Evolutionary conservation across 208 protist species (phyloP).

Genomic region (Polymyxa betae): DNA sequence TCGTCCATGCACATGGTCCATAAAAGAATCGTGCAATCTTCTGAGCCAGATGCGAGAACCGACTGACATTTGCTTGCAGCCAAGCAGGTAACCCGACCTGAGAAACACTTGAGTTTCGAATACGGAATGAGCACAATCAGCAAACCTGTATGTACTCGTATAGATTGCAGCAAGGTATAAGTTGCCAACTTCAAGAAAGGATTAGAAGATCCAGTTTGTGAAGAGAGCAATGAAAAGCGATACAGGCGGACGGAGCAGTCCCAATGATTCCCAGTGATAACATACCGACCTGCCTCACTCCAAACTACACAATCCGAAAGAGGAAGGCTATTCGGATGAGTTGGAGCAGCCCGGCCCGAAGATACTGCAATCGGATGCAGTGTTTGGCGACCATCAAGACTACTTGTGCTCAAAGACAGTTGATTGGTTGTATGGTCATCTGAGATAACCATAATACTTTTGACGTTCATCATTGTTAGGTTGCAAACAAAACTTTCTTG

Average conservation of each 20-base stretch:
- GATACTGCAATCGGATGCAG: slow-evolving; percentile 25
- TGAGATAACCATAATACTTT: background rate
- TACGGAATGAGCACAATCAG: background rate
- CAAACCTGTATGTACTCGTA: background rate
- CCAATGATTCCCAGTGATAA: slow-evolving; percentile 49
- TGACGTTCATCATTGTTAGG: background rate
- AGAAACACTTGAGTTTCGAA: background rate
- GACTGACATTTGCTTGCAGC: background rate
- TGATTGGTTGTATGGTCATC: slow-evolving; percentile 18
- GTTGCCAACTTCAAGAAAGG: slow-evolving; percentile 19
- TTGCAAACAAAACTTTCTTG: slow-evolving; percentile 6
- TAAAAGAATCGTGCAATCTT: background rate
- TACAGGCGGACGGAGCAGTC: slow-evolving; percentile 7
- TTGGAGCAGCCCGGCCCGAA: background rate
- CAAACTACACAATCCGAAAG: background rate
- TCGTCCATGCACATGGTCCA: slow-evolving; percentile 3
- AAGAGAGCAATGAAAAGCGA: background rate
- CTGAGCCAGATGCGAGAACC: background rate
- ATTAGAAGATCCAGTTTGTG: background rate
- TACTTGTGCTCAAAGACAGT: background rate
- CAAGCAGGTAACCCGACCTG: background rate
- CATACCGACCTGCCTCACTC: slow-evolving; percentile 1
- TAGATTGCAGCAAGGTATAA: background rate
- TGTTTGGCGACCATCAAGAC: background rate
- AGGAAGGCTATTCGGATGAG: slow-evolving; percentile 39